A percentile compares a stretch with the other conserved stretches of the same genome.
Conservation (phyloP, 768 basidiomycete species). For the Plicaturopsis crispa region DNA sequence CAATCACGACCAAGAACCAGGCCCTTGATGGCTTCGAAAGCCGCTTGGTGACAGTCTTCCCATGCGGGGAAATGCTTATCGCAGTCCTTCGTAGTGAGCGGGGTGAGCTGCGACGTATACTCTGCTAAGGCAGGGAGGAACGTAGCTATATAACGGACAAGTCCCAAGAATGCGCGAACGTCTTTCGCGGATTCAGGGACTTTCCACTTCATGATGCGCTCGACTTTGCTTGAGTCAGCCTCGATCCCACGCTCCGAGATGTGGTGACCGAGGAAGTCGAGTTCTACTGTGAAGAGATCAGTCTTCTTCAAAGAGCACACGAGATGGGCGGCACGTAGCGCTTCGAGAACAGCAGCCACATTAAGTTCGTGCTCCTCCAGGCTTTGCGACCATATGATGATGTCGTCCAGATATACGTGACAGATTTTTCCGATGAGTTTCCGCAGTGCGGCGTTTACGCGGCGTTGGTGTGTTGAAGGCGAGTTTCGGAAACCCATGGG, state of each 20-base stretch:
- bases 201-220: conserved; percentile 21
- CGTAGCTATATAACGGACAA: conserved; percentile 19
- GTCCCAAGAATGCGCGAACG: conserved; percentile 17
- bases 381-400: conserved; percentile 34
- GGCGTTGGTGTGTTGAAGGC: conserved; percentile 22
- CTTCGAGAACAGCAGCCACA: conserved; percentile 19
- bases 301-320: conserved; percentile 22
- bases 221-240: conserved; percentile 16
- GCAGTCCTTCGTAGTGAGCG: conserved; percentile 15
- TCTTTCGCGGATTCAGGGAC: conserved; percentile 10
- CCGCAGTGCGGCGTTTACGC: conserved; percentile 23
- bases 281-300: conserved; percentile 15
- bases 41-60: conserved; percentile 19
- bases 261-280: conserved; percentile 19
- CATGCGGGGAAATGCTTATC: conserved; percentile 15
- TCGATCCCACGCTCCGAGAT: conserved; percentile 18
- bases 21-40: conserved; percentile 28
- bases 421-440: conserved; percentile 29
- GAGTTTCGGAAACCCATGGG: conserved; percentile 29
- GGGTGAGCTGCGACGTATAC: conserved; percentile 18
- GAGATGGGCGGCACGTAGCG: conserved; percentile 19
- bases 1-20: conserved; percentile 17
- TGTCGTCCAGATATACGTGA: conserved; percentile 37
- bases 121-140: conserved; percentile 21
- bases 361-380: conserved; percentile 25